phyloP scores from a whole-genome alignment of 2,329 filamentous ascomycete genomes.

The Pseudogymnoascus sp. region DNA sequence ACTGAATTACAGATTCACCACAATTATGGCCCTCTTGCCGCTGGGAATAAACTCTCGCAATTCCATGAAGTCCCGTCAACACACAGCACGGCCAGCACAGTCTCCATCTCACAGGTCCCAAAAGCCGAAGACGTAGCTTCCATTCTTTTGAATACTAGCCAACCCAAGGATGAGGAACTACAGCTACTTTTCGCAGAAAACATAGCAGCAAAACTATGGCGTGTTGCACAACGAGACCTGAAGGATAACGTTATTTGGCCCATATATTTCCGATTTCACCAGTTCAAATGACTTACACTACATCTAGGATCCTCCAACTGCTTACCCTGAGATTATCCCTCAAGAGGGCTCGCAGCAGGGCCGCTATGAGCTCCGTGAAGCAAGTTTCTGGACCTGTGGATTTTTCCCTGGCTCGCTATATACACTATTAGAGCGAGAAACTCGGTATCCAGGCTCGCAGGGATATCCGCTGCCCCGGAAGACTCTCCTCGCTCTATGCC shows the following conservation, averaged over 20 bases:
- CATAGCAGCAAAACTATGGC: slow-evolving; percentile 21
- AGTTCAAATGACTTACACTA: background rate
- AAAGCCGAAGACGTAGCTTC: background rate
- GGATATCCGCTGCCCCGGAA: background rate
- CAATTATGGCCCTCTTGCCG: background rate
- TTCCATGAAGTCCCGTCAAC: background rate
- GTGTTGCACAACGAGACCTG: slow-evolving; percentile 17
- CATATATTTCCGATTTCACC: background rate
- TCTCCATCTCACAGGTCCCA: background rate
- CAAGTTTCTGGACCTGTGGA: slow-evolving; percentile 39
- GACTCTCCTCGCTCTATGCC: slow-evolving; percentile 24
- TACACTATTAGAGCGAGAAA: slow-evolving; percentile 31
- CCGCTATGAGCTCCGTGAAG: slow-evolving; percentile 28
- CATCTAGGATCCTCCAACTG: slow-evolving; percentile 14
- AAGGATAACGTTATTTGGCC: slow-evolving; percentile 16
- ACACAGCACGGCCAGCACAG: background rate
- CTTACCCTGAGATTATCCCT: slow-evolving; percentile 32
- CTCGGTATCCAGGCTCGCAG: slow-evolving; percentile 27
- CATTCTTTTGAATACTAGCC: background rate
- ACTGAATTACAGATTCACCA: background rate
- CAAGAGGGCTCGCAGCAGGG: slow-evolving; percentile 27
- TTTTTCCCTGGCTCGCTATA: slow-evolving; percentile 38
- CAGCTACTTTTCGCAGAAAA: slow-evolving; percentile 20
- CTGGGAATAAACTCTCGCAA: background rate
- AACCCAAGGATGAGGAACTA: slow-evolving; percentile 12